A percentile compares a stretch with the other conserved stretches of the same genome.
Conservation (phyloP, 2,329 filamentous ascomycete species). For the Exserohilum rostratum region DNA sequence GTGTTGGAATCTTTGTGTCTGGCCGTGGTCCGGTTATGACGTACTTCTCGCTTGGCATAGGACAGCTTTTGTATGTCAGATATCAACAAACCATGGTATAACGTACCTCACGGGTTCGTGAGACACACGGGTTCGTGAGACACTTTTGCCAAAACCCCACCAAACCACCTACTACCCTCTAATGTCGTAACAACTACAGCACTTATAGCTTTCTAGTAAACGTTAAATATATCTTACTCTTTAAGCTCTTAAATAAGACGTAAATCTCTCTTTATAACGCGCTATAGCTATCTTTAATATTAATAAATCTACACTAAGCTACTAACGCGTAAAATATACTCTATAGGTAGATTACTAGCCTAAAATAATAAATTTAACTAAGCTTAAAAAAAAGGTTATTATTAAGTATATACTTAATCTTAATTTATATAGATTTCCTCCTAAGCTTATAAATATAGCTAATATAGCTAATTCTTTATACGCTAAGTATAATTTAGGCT, state of each 20-base stretch:
- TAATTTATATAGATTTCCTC: too few species aligned
- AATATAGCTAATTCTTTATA: neutral
- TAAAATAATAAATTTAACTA: neutral
- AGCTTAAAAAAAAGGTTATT: neutral
- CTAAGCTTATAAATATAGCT: neutral
- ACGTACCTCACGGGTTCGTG: too few species aligned
- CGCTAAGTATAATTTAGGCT: neutral
- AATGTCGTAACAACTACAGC: neutral
- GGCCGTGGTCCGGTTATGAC: too few species aligned
- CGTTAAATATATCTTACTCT: too few species aligned
- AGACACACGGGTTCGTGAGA: neutral
- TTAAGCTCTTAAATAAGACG: too few species aligned
- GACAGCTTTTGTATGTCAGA: too few species aligned
- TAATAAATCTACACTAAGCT: neutral
- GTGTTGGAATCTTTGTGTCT: too few species aligned
- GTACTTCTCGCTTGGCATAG: too few species aligned
- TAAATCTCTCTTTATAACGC: neutral
- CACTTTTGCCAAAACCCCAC: neutral
- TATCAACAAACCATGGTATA: too few species aligned
- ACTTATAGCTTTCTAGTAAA: neutral
- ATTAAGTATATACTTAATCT: too few species aligned
- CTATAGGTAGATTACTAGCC: neutral
- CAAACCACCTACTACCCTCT: neutral
- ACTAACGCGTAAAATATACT: neutral
- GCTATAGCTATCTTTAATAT: conserved; percentile 8